phyloP scores from a whole-genome alignment of 2,329 filamentous ascomycete genomes.

The Neurospora sp. region DNA sequence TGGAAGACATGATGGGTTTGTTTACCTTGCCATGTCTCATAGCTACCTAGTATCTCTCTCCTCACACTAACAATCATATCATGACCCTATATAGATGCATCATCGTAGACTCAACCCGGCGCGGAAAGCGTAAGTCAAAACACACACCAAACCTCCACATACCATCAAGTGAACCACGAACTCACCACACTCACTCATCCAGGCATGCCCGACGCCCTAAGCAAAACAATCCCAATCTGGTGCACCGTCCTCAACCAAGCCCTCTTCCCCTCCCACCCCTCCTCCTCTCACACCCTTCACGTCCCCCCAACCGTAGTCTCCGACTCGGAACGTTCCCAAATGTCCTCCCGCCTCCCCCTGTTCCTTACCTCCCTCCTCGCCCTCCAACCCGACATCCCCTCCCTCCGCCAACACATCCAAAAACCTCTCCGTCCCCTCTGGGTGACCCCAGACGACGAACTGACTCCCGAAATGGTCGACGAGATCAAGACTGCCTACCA shows the following conservation, averaged over 20 bases:
- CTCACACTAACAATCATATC: not conserved
- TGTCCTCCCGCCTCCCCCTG: slow-evolving; percentile 48
- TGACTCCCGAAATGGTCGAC: slow-evolving; percentile 4
- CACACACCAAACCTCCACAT: not conserved
- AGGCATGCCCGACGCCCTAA: slow-evolving; percentile 89
- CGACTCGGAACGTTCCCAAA: slow-evolving; percentile 69
- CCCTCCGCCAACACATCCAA: slow-evolving; percentile 44
- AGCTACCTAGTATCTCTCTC: not conserved
- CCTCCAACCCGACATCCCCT: slow-evolving; percentile 50
- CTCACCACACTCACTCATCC: slow-evolving; percentile 1
- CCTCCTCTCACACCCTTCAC: slow-evolving; percentile 43
- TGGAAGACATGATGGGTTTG: slow-evolving; percentile 54
- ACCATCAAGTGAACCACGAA: not conserved
- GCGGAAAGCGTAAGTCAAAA: slow-evolving; percentile 62
- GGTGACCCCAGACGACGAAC: slow-evolving; percentile 50
- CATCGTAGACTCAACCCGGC: slow-evolving; percentile 84
- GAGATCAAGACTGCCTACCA: slow-evolving; percentile 49
- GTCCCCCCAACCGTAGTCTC: slow-evolving; percentile 66
- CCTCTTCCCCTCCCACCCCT: slow-evolving; percentile 52
- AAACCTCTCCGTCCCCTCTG: slow-evolving; percentile 73
- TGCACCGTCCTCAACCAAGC: slow-evolving; percentile 73
- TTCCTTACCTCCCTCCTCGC: slow-evolving; percentile 43
- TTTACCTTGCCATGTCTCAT: not conserved
- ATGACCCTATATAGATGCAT: slow-evolving; percentile 45
- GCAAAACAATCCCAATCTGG: slow-evolving; percentile 92